phyloP scores from a whole-genome alignment of 345 rosid genomes.

The Kernera saxatilis region DNA sequence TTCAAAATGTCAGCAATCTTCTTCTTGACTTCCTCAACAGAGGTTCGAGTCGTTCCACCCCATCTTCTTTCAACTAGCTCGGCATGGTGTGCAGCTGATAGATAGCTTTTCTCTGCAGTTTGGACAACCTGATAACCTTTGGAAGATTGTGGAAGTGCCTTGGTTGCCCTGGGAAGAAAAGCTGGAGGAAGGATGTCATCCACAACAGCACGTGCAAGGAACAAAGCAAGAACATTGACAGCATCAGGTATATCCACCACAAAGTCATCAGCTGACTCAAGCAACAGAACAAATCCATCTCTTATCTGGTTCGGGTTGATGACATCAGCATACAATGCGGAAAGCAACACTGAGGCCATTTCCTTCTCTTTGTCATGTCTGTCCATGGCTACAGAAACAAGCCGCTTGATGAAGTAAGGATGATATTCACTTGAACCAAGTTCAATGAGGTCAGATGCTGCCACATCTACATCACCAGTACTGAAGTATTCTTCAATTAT shows the following conservation, averaged over 20 bases:
- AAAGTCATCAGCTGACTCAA: slow-evolving; percentile 84
- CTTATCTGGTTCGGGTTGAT: slow-evolving; percentile 70
- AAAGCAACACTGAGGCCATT: slow-evolving; percentile 88
- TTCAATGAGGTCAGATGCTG: slow-evolving; percentile 85
- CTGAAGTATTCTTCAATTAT: slow-evolving; percentile 81
- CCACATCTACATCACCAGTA: slow-evolving; percentile 78
- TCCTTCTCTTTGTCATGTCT: slow-evolving; percentile 97
- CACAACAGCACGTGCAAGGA: slow-evolving; percentile 83
- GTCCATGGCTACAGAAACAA: slow-evolving; percentile 94
- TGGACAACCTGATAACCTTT: slow-evolving; percentile 75
- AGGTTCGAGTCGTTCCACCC: slow-evolving; percentile 84
- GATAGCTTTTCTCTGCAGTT: slow-evolving; percentile 83
- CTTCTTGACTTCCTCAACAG: slow-evolving; percentile 88
- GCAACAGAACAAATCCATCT: slow-evolving; percentile 88
- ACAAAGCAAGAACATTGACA: slow-evolving; percentile 83
- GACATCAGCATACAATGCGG: slow-evolving; percentile 79
- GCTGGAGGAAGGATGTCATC: slow-evolving; percentile 92
- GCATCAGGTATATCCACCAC: slow-evolving; percentile 83
- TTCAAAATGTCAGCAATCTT: slow-evolving; percentile 70
- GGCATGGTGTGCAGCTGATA: slow-evolving; percentile 95
- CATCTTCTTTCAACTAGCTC: slow-evolving; percentile 92
- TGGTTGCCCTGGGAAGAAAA: slow-evolving; percentile 77
- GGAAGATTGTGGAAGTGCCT: slow-evolving; percentile 59
- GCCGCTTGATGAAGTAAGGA: slow-evolving; percentile 85
- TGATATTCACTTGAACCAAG: slow-evolving; percentile 80